These are phyloP conservation scores for Lactarius psammicola DNA, from an alignment of 768 basidiomycete genomes.

Conservation along the genomic window DNA sequence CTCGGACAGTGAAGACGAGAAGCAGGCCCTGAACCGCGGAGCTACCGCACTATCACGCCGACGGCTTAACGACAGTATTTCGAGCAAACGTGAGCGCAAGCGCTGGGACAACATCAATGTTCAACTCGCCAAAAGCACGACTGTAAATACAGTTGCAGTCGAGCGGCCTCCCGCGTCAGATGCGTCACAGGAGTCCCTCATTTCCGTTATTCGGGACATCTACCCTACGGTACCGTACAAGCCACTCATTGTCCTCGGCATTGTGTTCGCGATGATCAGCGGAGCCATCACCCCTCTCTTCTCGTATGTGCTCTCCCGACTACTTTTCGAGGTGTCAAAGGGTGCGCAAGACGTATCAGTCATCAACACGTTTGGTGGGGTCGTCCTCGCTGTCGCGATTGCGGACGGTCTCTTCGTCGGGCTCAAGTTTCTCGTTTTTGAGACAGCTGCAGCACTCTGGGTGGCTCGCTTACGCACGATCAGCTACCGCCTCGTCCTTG, in stretches of 20 bases:
- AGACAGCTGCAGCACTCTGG: slow-evolving; percentile 73
- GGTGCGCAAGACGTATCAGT: slow-evolving; percentile 58
- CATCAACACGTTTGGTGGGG: slow-evolving; percentile 69
- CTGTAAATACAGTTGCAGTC: slow-evolving; percentile 28
- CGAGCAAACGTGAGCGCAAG: slow-evolving; percentile 36
- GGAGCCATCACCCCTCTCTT: slow-evolving; percentile 91
- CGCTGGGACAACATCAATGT: slow-evolving; percentile 35
- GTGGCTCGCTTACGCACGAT: slow-evolving; percentile 57
- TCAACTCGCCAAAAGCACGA: slow-evolving; percentile 30
- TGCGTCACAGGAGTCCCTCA: slow-evolving; percentile 39
- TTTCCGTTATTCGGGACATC: slow-evolving; percentile 50
- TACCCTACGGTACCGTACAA: slow-evolving; percentile 78
- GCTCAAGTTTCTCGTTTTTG: slow-evolving; percentile 78
- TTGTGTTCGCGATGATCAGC: slow-evolving; percentile 63
- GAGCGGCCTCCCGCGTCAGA: slow-evolving; percentile 24
- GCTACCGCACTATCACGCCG: slow-evolving; percentile 27
- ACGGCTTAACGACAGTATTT: slow-evolving; percentile 10
- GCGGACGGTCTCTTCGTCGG: slow-evolving; percentile 74
- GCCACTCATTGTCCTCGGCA: slow-evolving; percentile 62
- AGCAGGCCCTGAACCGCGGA: slow-evolving; percentile 33
- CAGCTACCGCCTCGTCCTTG: slow-evolving; percentile 58
- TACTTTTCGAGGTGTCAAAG: slow-evolving; percentile 73
- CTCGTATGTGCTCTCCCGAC: slow-evolving; percentile 80
- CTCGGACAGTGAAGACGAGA: slow-evolving; percentile 47
- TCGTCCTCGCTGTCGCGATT: slow-evolving; percentile 72